phyloP scores from a whole-genome alignment of 2,329 filamentous ascomycete genomes.

The Venturia pyrina region DNA sequence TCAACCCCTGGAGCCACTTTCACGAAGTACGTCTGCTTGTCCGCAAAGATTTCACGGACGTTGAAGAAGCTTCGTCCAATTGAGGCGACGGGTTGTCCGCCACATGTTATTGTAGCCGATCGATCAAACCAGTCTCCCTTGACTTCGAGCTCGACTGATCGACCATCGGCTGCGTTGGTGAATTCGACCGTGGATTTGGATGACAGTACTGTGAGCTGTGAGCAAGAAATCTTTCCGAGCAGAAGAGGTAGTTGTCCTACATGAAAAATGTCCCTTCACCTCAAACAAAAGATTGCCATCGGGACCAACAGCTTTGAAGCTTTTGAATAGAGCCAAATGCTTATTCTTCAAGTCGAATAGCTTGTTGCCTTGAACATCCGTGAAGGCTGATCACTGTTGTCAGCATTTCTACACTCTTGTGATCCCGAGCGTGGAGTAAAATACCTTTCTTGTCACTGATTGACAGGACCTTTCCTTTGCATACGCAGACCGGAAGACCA shows the following conservation, averaged over 20 bases:
- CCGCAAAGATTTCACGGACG: conserved; percentile 46
- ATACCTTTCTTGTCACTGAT: conserved; percentile 44
- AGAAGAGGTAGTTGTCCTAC: background rate
- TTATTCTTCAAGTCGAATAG: conserved; percentile 51
- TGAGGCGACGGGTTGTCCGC: conserved; percentile 42
- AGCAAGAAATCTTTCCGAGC: background rate
- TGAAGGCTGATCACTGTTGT: conserved; percentile 23
- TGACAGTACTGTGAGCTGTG: background rate
- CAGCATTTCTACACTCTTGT: background rate
- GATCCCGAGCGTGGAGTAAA: background rate
- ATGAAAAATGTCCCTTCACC: conserved; percentile 30
- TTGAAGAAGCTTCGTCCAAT: conserved; percentile 52
- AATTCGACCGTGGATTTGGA: conserved; percentile 28
- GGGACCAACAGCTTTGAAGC: conserved; percentile 40
- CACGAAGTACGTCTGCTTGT: conserved; percentile 56
- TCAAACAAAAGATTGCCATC: conserved; percentile 40
- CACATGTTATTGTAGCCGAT: conserved; percentile 43
- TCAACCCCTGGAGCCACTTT: conserved; percentile 56
- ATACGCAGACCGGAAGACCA: conserved; percentile 44
- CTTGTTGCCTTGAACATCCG: conserved; percentile 42
- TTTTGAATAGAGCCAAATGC: conserved; percentile 40
- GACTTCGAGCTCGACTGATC: conserved; percentile 41
- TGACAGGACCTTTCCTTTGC: conserved; percentile 45
- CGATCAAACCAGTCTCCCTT: conserved; percentile 52
- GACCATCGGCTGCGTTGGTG: conserved; percentile 36